Base-by-base conservation (phyloP, 148 eudicot genomes). In the Salicornia ramosissima region DNA sequence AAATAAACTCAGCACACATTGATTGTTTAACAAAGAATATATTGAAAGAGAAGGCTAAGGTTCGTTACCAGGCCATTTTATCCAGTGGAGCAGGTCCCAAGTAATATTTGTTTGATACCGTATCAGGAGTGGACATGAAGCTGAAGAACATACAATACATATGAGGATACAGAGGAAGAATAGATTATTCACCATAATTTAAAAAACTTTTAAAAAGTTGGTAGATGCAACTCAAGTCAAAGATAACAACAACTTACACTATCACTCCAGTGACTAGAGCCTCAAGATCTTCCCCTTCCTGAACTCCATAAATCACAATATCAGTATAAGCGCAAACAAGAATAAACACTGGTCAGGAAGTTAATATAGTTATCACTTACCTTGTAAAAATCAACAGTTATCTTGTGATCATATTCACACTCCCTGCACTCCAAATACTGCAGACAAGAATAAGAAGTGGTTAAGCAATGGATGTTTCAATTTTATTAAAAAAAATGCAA, bases 51-150 rank as follows among this genome's bases (percentile, higher is more conserved):
- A 33, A 68, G 50, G 10, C 12, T 55, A 15, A 15, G 49, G 43
- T 45, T 28, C n/a, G 46, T 54, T 49, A 88, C 94, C 86, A 84
- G 49, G 98, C 96, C 98, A 90, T 93, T 63, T 86, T 88, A 70
- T 81, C 88, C 78, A 90, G 31, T 2, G 98, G 98, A 9, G 98
- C 96, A 61, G 98, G 96, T 19, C 98, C 97, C 16, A 93, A 80
- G 77, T 93, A 93, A 80, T 90, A 93, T 74, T 86, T 93, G 75
- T 93, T 93, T 11, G 84, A 82, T 67, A 83, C 71, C 55, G 66
- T 78, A 78, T 90, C 92, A n/a, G 96, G 92, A 64, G 98, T 93
- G 16, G 98, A 87, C 77, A 90, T 88, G 82, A 93, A 93, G 29
- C 98, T 93, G 96, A 76, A 80, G 45, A 24, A 28, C 30, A 34